Conservation (phyloP, 345 rosid species). For the Excoecaria agallocha region DNA sequence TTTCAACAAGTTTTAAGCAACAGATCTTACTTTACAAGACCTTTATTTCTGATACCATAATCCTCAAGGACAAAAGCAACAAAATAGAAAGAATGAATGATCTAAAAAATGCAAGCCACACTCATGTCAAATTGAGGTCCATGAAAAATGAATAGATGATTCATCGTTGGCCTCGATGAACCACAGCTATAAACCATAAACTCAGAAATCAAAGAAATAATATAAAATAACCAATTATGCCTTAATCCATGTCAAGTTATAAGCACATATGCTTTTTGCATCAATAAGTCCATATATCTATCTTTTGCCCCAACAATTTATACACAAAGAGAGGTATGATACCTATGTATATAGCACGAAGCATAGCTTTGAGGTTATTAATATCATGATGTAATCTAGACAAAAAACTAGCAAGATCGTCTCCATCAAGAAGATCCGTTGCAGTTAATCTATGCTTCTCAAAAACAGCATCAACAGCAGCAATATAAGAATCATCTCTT, state of each 20-base stretch:
- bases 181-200: not conserved
- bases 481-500: conserved; percentile 72
- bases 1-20: not conserved
- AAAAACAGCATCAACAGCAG: conserved; percentile 69
- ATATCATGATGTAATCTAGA: conserved; percentile 72
- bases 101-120: not conserved
- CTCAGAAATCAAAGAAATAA: not conserved
- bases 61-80: not conserved
- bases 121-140: not conserved
- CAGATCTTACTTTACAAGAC: not conserved
- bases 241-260: not conserved
- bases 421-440: conserved; percentile 77
- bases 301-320: not conserved
- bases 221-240: not conserved
- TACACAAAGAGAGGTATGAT: not conserved
- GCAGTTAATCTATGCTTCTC: conserved; percentile 83
- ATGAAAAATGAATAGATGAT: not conserved
- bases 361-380: conserved; percentile 91
- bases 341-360: conserved; percentile 96
- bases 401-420: conserved; percentile 69
- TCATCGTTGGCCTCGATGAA: not conserved
- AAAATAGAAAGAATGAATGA: not conserved
- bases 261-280: not conserved
- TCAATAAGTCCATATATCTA: not conserved
- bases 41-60: not conserved